Evolutionary conservation across 352 stramenopile genomes (phyloP), one percentile per base, ranked within the genome.

Genomic region (Globisporangium polare): DNA sequence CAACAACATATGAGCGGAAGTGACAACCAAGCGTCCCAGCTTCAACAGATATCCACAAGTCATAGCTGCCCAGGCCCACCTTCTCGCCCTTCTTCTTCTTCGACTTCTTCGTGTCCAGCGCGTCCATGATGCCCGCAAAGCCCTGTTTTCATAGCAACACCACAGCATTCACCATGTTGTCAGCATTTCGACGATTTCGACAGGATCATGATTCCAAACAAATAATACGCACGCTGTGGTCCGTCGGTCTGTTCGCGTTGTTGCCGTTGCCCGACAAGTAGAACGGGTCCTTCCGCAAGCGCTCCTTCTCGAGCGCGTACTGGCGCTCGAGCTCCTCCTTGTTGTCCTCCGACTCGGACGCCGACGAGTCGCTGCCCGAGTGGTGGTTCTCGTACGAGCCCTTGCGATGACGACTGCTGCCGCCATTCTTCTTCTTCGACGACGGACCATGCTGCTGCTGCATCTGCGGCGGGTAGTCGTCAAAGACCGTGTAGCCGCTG

Each of bases 61-160:
- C 39, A 45, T 18, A 58, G 33, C 41, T 41, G 1, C 24, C 24
- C 49, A 35, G 13, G 6, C 17, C 22, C 58, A 87, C 80, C 80
- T 82, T 85, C 59, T 83, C 73, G 22, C 64, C 68, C 47, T 88
- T 89, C 66, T 83, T 87, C 73, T 88, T 89, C 64, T 78, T 88
- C 60, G 77, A 78, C 50, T 89, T 89, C 37, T 71, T 68, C 12
- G 56, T 66, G 24, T 88, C 83, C 55, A 94, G 69, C 31, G 86
- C 79, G 29, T 90, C 80, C 67, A 97, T 89, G 62, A 88, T 92
- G 46, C 89, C 75, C 52, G 84, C 88, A 67, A 96, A 86, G 12
- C 76, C 82, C 66, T 90, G 39, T 54, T 26, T 12, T 26, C 33
- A 54, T 20, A 41, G 5, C 20, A 42, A 29, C 52, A 6, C 26